Conservation (phyloP, 2,329 filamentous ascomycete genomes). For the Grosmannia huntii region DNA sequence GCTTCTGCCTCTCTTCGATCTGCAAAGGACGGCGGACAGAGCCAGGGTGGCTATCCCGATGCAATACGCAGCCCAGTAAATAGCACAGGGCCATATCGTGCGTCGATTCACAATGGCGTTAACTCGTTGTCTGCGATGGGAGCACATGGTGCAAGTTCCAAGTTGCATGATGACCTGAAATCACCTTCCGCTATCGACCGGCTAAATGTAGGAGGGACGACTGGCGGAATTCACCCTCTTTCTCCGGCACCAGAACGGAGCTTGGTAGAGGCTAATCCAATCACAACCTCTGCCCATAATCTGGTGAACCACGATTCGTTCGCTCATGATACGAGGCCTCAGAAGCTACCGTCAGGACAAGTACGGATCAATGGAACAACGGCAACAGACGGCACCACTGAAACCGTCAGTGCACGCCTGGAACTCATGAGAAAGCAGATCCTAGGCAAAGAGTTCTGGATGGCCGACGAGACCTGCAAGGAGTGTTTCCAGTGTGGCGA, state of each 20-base stretch:
- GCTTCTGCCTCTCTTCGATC: constrained; percentile 17
- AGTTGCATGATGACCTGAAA: constrained; percentile 23
- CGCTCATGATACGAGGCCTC: constrained; percentile 29
- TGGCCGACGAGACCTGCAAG: constrained; percentile 96
- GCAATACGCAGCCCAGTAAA: constrained; percentile 31
- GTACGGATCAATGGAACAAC: constrained; percentile 44
- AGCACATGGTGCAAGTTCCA: background rate
- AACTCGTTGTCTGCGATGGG: constrained; percentile 1
- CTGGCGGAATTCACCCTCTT: constrained; percentile 9
- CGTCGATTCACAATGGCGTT: constrained; percentile 7
- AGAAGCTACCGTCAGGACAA: constrained; percentile 31
- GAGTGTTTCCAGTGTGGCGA: constrained; percentile 91
- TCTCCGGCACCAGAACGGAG: constrained; percentile 15
- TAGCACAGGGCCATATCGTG: constrained; percentile 12
- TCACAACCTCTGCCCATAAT: constrained; percentile 46
- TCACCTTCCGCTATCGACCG: constrained; percentile 41
- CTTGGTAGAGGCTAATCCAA: constrained; percentile 41
- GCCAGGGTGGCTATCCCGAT: constrained; percentile 31
- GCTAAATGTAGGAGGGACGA: constrained; percentile 34
- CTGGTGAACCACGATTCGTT: constrained; percentile 46
- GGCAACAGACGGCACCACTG: constrained; percentile 41
- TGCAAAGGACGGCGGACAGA: constrained; percentile 30
- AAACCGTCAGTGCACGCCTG: constrained; percentile 46
- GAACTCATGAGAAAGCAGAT: constrained; percentile 75
- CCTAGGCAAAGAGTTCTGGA: constrained; percentile 94